phyloP scores from a whole-genome alignment of 495 filamentous ascomycete genomes.

The Neurospora sp. region DNA sequence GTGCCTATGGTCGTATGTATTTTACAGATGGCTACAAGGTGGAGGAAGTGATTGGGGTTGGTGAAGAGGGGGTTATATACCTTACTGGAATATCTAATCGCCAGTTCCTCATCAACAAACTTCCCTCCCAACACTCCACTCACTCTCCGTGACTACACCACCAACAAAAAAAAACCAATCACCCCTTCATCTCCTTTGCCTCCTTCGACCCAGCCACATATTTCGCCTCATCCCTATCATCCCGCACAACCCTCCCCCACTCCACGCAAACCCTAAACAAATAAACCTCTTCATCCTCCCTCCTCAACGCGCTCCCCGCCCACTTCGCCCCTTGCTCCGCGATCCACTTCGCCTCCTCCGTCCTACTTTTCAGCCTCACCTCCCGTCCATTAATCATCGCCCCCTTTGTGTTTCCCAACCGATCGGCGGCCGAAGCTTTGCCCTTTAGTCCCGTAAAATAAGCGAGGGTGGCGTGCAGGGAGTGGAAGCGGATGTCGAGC shows the following conservation, averaged over 20 bases:
- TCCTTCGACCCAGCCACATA: conserved; percentile 22
- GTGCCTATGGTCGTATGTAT: not conserved
- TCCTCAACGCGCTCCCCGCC: conserved; percentile 54
- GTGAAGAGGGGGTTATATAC: not conserved
- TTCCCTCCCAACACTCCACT: not conserved
- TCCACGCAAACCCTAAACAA: conserved; percentile 74
- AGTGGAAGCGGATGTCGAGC: conserved; percentile 57
- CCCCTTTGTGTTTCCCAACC: conserved; percentile 3
- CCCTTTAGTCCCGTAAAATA: conserved; percentile 44
- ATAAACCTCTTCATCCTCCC: conserved; percentile 78
- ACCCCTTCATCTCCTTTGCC: not conserved
- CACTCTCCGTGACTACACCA: not conserved
- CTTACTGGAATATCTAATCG: not conserved
- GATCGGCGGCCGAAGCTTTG: not conserved
- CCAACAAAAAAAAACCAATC: not conserved
- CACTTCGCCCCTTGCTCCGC: conserved; percentile 57
- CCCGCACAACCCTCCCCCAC: conserved; percentile 58
- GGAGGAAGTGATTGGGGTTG: not conserved
- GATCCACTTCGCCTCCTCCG: conserved; percentile 44
- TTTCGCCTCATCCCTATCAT: conserved; percentile 47
- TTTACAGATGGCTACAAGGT: not conserved
- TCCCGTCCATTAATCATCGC: conserved; percentile 39
- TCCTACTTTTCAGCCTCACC: conserved; percentile 19
- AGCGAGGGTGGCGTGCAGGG: conserved; percentile 51
- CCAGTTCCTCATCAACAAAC: not conserved